These are phyloP conservation scores for Epichloe scottii DNA, from an alignment of 2,329 filamentous ascomycete species.

Conservation along the genomic window DNA sequence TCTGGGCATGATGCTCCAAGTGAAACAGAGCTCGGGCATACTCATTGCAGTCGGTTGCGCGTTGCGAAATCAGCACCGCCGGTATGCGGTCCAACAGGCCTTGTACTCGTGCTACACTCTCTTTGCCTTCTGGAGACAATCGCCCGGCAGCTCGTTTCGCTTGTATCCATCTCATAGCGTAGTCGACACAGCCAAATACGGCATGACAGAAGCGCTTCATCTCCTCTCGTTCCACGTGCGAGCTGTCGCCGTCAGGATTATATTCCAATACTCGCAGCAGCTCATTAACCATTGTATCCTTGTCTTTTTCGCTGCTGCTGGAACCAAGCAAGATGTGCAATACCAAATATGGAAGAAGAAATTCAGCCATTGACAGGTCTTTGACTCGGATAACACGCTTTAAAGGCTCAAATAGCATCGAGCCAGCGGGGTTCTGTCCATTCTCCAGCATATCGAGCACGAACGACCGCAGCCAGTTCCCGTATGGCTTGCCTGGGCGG, in stretches of 20 bases:
- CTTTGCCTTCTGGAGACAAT: conserved; percentile 28
- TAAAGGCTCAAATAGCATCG: conserved; percentile 68
- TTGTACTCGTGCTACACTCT: conserved; percentile 36
- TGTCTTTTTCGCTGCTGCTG: conserved; percentile 44
- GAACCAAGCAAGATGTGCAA: conserved; percentile 73
- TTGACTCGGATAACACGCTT: conserved; percentile 74
- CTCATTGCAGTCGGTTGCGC: conserved; percentile 87
- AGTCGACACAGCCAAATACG: conserved; percentile 83
- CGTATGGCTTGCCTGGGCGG: conserved; percentile 52
- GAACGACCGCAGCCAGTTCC: conserved; percentile 69
- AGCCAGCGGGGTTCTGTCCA: conserved; percentile 60
- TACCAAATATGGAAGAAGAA: conserved; percentile 77
- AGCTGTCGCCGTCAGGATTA: conserved; percentile 34
- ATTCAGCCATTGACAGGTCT: conserved; percentile 75
- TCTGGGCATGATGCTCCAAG: conserved; percentile 75
- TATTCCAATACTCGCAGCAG: conserved; percentile 62
- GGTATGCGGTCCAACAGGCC: conserved; percentile 52
- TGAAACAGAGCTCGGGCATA: conserved; percentile 88
- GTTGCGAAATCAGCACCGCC: conserved; percentile 58
- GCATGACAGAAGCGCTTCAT: conserved; percentile 81
- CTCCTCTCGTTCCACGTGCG: conserved; percentile 55
- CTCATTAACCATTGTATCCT: conserved; percentile 56
- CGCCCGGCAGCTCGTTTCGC: conserved; percentile 39
- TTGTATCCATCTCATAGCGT: conserved; percentile 81
- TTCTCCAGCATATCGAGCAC: conserved; percentile 72